Percentiles rank a stretch among this genome's conserved stretches.
Conservation (phyloP, 768 basidiomycete genomes). For the Auricularia sp. region DNA sequence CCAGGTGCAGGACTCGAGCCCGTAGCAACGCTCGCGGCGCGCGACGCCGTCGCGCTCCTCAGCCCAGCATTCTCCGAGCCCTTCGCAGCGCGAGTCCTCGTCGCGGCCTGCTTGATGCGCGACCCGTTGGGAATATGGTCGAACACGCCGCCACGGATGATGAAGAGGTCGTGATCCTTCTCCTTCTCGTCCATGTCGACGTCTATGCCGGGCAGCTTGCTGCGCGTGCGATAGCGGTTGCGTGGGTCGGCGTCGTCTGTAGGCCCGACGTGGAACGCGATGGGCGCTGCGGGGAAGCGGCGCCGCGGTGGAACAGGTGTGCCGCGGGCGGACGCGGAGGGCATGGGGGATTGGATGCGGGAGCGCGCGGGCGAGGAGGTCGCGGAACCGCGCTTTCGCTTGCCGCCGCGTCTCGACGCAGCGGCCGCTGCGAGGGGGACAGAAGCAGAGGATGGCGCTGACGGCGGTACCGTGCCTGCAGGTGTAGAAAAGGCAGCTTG, state of each 20-base stretch:
- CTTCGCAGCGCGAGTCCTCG: background rate
- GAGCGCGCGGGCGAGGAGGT: background rate
- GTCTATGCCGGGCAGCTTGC: background rate
- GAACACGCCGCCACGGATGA: background rate
- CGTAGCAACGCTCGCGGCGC: background rate
- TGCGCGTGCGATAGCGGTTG: background rate
- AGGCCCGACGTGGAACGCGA: background rate
- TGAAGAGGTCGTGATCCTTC: background rate
- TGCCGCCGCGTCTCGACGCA: background rate
- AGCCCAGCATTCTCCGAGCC: background rate
- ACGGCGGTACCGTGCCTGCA: background rate
- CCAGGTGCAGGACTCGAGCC: background rate
- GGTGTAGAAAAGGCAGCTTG: background rate
- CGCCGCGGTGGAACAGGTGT: background rate
- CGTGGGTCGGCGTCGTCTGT: background rate
- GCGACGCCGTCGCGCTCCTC: background rate
- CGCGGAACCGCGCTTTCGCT: slow-evolving; percentile 1
- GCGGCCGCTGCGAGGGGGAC: background rate
- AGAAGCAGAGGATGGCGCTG: background rate
- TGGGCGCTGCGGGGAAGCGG: background rate
- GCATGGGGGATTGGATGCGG: background rate
- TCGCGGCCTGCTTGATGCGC: background rate
- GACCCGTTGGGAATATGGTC: background rate
- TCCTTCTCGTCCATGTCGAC: background rate
- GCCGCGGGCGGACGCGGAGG: background rate